Evolutionary conservation across 2,329 filamentous ascomycete species (phyloP), one percentile per base, ranked within the genome.

Genomic region (Aureobasidium sp.): DNA sequence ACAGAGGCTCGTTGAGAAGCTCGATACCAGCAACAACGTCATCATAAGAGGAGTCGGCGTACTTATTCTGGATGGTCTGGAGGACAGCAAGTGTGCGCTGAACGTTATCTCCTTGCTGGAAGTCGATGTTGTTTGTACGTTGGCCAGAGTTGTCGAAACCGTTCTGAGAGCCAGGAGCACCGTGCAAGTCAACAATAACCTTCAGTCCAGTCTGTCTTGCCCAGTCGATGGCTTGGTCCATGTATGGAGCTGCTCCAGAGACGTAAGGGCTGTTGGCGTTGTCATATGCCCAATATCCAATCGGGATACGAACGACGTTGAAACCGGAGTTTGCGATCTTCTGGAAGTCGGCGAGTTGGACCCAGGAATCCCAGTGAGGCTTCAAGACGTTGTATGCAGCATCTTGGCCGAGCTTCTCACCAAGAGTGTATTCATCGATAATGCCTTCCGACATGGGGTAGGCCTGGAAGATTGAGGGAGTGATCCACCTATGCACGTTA

Each of bases 91-190:
- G 72, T 2, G 82, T 84, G 52, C 78, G 74, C n/a, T 73, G 64
- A 7, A 81, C 74, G 0, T 77, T 82, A 64, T 79, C 71, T 34
- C 78, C 80, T 36, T 73, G 70, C 64, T 77, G 76, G 76, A 79
- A 83, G 5, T 71, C 70, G 64, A 76, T 77, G 17, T 62, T 76
- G 55, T 65, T 66, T 55, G 74, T 75, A 66, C 74, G 74, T 63
- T 82, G 79, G 2, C 84, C 84, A 44, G 80, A 84, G 71, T 87
- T 86, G 70, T 87, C 84, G 68, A 82, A 86, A 10, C 84, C 84
- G 65, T 86, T 85, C 67, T 85, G 83, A 2, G 77, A 81, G 44
- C 79, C 78, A 74, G 59, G 82, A 3, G 79, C 80, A 37, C 81
- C 82, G 68, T 86, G 83, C 7, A 85, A 75, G 66, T 86, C 83